Conservation (phyloP, 1,284 basidiomycete species). For the Ustilago esculenta region DNA sequence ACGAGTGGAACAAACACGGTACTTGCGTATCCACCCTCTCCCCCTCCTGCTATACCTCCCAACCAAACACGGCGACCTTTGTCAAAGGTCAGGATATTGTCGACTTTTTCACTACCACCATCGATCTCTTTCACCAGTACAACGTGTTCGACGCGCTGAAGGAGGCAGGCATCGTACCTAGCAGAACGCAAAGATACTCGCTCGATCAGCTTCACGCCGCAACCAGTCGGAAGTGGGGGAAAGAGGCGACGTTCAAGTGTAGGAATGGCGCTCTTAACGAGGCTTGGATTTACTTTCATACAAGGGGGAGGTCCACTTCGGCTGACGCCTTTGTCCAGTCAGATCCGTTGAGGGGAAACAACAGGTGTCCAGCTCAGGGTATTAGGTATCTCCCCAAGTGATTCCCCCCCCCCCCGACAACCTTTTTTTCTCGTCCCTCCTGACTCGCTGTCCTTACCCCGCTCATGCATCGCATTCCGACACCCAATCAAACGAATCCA, state of each 20-base stretch:
- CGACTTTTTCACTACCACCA: conserved; percentile 48
- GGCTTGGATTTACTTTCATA: conserved; percentile 47
- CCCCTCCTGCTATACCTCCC: conserved; percentile 37
- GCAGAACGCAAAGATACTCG: conserved; percentile 16
- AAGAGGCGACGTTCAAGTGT: conserved; percentile 36
- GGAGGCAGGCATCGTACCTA: conserved; percentile 29
- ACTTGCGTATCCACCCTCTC: conserved; percentile 47
- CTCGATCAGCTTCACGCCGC: conserved; percentile 27
- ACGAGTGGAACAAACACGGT: conserved; percentile 53
- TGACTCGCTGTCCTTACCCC: too few relatives aligned
- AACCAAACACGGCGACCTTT: neutral
- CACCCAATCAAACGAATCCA: too few relatives aligned
- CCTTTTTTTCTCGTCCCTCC: too few relatives aligned
- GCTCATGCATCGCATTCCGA: too few relatives aligned
- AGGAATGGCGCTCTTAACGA: conserved; percentile 34
- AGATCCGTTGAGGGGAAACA: conserved; percentile 33
- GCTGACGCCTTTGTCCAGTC: conserved; percentile 24
- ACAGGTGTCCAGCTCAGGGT: conserved; percentile 27
- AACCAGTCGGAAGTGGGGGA: conserved; percentile 17
- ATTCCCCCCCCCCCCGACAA: too few relatives aligned
- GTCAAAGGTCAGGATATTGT: conserved; percentile 34
- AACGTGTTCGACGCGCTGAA: conserved; percentile 33
- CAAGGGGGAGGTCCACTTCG: conserved; percentile 19
- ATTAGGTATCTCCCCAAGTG: conserved; percentile 48
- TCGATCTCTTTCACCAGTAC: conserved; percentile 29